Percentiles rank a stretch among this genome's conserved stretches.
Evolutionary conservation across 2,329 filamentous ascomycete genomes (phyloP).

Genomic region (Rhytidhysteron rufulum): DNA sequence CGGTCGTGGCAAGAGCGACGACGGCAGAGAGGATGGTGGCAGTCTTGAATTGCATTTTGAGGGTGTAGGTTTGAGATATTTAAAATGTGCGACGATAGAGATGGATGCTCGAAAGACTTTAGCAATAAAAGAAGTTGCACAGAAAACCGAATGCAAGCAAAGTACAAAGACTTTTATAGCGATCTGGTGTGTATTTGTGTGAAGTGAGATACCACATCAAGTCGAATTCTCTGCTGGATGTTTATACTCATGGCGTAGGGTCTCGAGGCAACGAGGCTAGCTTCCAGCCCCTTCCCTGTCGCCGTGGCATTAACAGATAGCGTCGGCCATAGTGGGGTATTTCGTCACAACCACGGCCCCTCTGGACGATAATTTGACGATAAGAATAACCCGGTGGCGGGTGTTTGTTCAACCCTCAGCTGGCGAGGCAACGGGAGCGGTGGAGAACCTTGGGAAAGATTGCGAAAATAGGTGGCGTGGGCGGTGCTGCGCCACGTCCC

Average conservation of each 20-base stretch:
- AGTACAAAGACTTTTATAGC: no score
- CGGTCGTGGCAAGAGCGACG: slow-evolving; percentile 1
- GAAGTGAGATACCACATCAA: no score
- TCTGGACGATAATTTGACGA: neutral
- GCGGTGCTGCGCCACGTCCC: no score
- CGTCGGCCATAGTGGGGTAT: slow-evolving; percentile 1
- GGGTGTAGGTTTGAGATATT: neutral
- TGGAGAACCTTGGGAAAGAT: no score
- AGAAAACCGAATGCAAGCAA: no score
- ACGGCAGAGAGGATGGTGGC: neutral
- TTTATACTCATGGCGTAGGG: slow-evolving; percentile 1
- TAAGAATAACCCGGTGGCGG: no score
- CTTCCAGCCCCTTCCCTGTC: slow-evolving; percentile 1
- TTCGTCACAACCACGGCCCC: neutral
- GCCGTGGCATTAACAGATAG: slow-evolving; percentile 1
- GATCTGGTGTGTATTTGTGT: no score
- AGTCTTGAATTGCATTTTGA: slow-evolving; percentile 4
- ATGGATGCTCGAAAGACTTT: neutral
- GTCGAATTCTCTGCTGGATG: no score
- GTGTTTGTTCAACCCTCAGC: no score
- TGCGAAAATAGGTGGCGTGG: no score
- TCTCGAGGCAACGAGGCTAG: neutral
- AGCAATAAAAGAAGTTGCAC: neutral
- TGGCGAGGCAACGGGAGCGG: no score
- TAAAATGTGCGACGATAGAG: neutral